Conservation (phyloP, 1,139 yeast genomes). For the Geotrichum restrictum region DNA sequence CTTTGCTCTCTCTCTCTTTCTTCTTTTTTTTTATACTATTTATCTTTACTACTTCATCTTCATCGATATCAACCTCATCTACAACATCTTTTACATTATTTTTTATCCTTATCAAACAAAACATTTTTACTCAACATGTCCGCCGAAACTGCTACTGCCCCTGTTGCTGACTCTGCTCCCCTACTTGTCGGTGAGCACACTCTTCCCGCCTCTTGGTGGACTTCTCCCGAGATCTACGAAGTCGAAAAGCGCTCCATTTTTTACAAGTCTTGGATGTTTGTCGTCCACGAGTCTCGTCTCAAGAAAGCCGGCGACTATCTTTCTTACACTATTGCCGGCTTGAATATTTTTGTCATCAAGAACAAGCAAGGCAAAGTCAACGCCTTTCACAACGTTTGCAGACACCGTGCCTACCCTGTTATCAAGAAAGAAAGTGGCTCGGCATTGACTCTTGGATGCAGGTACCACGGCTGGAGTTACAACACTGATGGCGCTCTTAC, state of each 20-base stretch:
- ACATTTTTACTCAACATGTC: conserved; percentile 9
- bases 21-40: no score
- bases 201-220: conserved; percentile 65
- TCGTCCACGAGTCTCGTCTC: conserved; percentile 51
- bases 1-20: no score
- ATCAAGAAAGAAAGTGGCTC: conserved; percentile 57
- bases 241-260: conserved; percentile 56
- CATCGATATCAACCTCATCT: no score
- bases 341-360: conserved; percentile 54
- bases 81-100: no score
- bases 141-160: conserved; percentile 6
- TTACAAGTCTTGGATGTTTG: conserved; percentile 54
- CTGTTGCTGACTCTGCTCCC: neutral
- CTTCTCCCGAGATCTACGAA: conserved; percentile 53
- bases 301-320: conserved; percentile 55
- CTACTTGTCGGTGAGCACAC: conserved; percentile 48
- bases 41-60: no score
- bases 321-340: conserved; percentile 49
- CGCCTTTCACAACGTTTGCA: conserved; percentile 62
- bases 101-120: neutral
- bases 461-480: conserved; percentile 65
- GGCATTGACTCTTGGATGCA: conserved; percentile 54
- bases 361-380: conserved; percentile 49
- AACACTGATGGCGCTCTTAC: conserved; percentile 54
- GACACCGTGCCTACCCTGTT: conserved; percentile 62